Conservation (phyloP, 2,329 filamentous ascomycete species). For the Aspergillus novoparasiticus region DNA sequence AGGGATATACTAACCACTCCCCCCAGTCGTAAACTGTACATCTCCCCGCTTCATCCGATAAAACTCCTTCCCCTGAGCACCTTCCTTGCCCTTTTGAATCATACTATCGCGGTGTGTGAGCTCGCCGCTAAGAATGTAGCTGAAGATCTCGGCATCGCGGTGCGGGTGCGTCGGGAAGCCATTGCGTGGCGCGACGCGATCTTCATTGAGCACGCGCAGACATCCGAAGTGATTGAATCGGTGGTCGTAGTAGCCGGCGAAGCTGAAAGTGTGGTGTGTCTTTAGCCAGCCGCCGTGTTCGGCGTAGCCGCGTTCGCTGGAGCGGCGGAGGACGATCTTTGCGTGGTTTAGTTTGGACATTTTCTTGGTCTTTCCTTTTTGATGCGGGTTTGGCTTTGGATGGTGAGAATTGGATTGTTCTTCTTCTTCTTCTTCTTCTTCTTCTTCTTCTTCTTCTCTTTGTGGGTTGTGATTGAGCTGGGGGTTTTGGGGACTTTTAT, state of each 20-base stretch:
- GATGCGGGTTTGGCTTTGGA: too few species aligned
- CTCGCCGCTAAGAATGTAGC: constrained; percentile 81
- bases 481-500: neutral
- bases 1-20: constrained; percentile 57
- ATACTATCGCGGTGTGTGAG: constrained; percentile 87
- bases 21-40: constrained; percentile 89
- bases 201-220: constrained; percentile 85
- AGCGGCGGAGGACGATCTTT: constrained; percentile 75
- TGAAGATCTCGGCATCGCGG: constrained; percentile 87
- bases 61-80: constrained; percentile 62
- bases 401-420: too few species aligned
- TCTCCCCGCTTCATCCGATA: constrained; percentile 75
- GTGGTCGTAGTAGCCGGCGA: constrained; percentile 72
- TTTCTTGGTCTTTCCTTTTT: too few species aligned
- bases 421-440: too few species aligned
- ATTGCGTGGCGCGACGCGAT: constrained; percentile 71
- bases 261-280: constrained; percentile 83
- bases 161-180: constrained; percentile 87
- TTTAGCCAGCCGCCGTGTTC: constrained; percentile 88
- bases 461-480: neutral
- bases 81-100: constrained; percentile 69
- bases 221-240: constrained; percentile 70
- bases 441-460: neutral
- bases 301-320: constrained; percentile 70
- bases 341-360: constrained; percentile 69